phyloP scores from a whole-genome alignment of 805 yeast species.

The Teunomyces gatunensis region DNA sequence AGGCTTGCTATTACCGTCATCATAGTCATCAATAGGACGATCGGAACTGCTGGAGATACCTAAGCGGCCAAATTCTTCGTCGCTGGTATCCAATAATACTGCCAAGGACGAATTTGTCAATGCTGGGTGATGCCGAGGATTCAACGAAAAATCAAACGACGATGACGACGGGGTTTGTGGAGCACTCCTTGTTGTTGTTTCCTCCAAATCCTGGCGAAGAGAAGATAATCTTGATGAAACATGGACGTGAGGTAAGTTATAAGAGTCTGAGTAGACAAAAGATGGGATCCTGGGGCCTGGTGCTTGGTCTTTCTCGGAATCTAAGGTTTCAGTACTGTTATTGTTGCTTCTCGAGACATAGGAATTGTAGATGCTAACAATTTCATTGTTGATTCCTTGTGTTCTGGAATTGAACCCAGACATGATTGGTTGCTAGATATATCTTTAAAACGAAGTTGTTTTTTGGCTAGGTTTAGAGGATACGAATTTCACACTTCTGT shows the following conservation, averaged over 20 bases:
- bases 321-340: constrained; percentile 27
- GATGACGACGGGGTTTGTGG: constrained; percentile 29
- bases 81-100: constrained; percentile 28
- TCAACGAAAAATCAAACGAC: constrained; percentile 28
- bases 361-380: constrained; percentile 24
- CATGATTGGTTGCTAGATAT: background rate
- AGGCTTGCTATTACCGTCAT: background rate
- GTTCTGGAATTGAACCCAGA: background rate
- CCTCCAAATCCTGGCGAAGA: constrained; percentile 11
- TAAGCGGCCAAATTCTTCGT: constrained; percentile 4
- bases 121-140: constrained; percentile 16
- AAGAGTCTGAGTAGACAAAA: constrained; percentile 4
- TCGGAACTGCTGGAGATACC: constrained; percentile 3
- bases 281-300: constrained; percentile 6
- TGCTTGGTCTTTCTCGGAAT: constrained; percentile 19
- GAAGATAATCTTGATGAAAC: constrained; percentile 25
- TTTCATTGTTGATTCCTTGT: constrained; percentile 12
- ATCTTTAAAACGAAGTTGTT: background rate
- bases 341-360: constrained; percentile 9
- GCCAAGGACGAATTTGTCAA: constrained; percentile 36
- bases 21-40: background rate
- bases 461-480: background rate
- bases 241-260: constrained; percentile 13
- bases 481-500: too few relatives aligned
- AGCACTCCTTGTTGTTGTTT: constrained; percentile 18